Evolutionary conservation across 352 stramenopile species (phyloP).

Genomic region (Globisporangium takayamanum): DNA sequence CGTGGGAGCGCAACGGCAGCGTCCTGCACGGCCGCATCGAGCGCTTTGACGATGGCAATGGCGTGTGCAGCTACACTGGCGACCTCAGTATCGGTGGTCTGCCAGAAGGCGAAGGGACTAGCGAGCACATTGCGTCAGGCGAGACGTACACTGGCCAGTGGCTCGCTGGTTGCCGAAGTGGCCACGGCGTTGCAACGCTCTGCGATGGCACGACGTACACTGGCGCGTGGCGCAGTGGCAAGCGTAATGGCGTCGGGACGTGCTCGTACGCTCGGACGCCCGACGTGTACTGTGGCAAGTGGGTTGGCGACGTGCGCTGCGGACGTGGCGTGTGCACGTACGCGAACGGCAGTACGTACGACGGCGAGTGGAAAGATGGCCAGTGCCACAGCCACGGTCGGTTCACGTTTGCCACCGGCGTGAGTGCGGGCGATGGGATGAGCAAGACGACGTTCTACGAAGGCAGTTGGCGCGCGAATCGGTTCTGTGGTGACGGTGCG

Average conservation of each 20-base stretch:
- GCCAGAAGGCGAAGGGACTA: constrained; percentile 54
- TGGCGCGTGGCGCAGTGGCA: constrained; percentile 80
- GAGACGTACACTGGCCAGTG: constrained; percentile 57
- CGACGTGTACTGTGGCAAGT: constrained; percentile 79
- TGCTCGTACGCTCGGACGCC: constrained; percentile 48
- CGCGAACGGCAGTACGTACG: constrained; percentile 62
- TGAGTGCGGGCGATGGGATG: constrained; percentile 17
- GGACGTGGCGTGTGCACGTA: constrained; percentile 52
- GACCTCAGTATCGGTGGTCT: constrained; percentile 28
- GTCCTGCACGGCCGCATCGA: constrained; percentile 23
- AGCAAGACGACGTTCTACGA: constrained; percentile 53
- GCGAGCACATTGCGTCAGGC: constrained; percentile 18
- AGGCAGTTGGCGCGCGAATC: constrained; percentile 73
- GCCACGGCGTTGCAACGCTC: constrained; percentile 41
- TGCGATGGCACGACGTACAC: constrained; percentile 77
- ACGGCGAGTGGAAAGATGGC: constrained; percentile 80
- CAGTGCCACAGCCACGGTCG: constrained; percentile 68
- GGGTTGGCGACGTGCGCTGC: constrained; percentile 71
- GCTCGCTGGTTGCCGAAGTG: constrained; percentile 37
- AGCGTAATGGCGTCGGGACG: constrained; percentile 77
- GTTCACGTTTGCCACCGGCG: constrained; percentile 49
- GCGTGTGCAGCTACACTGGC: constrained; percentile 40
- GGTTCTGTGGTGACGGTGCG: constrained; percentile 64
- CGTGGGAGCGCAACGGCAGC: constrained; percentile 26
- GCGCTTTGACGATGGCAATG: constrained; percentile 46